Conservation (phyloP, 75 land plant genomes). For the Isoetes taiwanensis region DNA sequence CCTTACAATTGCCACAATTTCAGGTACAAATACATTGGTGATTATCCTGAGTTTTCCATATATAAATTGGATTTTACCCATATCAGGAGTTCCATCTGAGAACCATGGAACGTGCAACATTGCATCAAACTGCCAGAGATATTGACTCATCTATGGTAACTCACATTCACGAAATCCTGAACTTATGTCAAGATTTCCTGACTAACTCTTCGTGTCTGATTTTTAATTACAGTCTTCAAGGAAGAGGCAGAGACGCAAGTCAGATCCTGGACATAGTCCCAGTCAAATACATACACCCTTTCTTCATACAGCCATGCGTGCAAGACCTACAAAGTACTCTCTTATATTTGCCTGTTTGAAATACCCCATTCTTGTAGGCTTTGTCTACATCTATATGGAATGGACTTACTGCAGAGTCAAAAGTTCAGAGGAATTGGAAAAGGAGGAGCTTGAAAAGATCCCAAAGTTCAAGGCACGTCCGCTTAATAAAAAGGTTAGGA, state of each 20-base stretch:
- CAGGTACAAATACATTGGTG: slow-evolving; percentile 36
- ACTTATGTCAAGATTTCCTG: too few species aligned
- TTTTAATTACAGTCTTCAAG: slow-evolving; percentile 2
- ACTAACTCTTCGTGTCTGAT: too few species aligned
- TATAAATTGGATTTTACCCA: background rate
- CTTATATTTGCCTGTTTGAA: background rate
- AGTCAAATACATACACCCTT: slow-evolving; percentile 58
- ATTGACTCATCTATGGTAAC: slow-evolving; percentile 28
- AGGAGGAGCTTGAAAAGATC: slow-evolving; percentile 67
- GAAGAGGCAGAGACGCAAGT: slow-evolving; percentile 19
- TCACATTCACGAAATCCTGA: too few species aligned
- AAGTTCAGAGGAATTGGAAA: slow-evolving; percentile 62
- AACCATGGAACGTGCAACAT: slow-evolving; percentile 79
- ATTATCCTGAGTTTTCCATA: too few species aligned
- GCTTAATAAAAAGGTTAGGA: slow-evolving; percentile 63
- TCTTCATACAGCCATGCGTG: slow-evolving; percentile 69
- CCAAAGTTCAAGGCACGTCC: slow-evolving; percentile 94
- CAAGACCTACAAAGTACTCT: slow-evolving; percentile 56
- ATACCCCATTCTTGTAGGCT: too few species aligned
- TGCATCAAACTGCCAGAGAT: too few species aligned
- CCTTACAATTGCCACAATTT: slow-evolving; percentile 61
- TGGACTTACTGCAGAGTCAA: slow-evolving; percentile 39
- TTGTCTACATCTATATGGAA: background rate
- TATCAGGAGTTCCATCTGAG: slow-evolving; percentile 81
- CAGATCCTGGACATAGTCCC: slow-evolving; percentile 29